A percentile compares a stretch with the other conserved stretches of the same genome.
Conservation (phyloP, 257 asterid genomes). For the Catharanthus roseus region DNA sequence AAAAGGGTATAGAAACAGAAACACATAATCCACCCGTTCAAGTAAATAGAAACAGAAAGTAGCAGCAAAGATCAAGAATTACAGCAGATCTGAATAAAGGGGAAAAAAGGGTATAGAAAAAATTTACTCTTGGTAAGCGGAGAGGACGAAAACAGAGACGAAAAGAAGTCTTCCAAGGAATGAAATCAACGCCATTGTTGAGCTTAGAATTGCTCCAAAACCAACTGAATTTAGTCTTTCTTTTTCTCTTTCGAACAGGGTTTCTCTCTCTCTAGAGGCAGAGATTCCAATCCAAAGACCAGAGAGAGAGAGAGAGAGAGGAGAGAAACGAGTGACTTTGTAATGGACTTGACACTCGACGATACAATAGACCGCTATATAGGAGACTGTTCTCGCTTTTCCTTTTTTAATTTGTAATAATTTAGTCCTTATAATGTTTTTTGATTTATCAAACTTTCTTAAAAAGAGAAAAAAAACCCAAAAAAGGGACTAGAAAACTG, state of each 20-base stretch:
- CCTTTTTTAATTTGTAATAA: no score
- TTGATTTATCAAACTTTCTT: no score
- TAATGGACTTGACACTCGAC: not conserved
- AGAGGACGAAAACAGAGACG: slow-evolving; percentile 84
- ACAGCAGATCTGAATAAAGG: slow-evolving; percentile 44
- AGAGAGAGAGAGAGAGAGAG: not conserved
- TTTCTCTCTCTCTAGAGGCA: slow-evolving; percentile 16
- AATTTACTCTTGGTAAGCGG: slow-evolving; percentile 85
- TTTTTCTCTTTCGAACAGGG: slow-evolving; percentile 17
- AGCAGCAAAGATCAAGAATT: slow-evolving; percentile 5
- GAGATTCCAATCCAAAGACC: not conserved
- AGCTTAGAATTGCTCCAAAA: not conserved
- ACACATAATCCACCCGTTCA: not conserved
- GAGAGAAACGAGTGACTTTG: not conserved
- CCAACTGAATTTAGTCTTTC: slow-evolving; percentile 7
- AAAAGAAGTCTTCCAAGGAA: slow-evolving; percentile 79
- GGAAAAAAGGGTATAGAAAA: slow-evolving; percentile 2
- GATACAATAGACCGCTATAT: no score
- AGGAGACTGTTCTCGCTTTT: no score
- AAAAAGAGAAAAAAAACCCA: no score
- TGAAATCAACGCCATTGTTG: slow-evolving; percentile 62
- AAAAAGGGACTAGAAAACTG: no score
- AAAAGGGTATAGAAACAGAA: not conserved
- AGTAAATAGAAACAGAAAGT: slow-evolving; percentile 1
- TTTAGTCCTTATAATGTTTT: no score